Conservation (phyloP, 192 early-diverging fungal species). For the Glomus cerebriforme region DNA sequence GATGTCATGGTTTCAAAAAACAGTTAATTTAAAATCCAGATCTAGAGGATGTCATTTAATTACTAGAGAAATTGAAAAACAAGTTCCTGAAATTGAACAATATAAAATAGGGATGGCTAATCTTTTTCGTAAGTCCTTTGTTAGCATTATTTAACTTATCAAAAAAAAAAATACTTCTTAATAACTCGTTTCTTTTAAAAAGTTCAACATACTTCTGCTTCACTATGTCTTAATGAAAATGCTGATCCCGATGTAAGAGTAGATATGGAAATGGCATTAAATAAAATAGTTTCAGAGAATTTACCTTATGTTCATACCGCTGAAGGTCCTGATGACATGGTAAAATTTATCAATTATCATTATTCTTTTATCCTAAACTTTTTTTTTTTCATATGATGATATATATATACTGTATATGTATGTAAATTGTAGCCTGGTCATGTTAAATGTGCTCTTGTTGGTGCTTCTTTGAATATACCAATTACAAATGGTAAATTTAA, state of each 20-base stretch:
- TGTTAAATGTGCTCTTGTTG: slow-evolving; percentile 81
- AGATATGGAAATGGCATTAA: slow-evolving; percentile 87
- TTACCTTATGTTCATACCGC: slow-evolving; percentile 78
- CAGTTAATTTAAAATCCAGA: slow-evolving; percentile 59
- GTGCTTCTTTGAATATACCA: slow-evolving; percentile 84
- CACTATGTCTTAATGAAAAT: slow-evolving; percentile 88
- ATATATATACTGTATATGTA: too few species aligned
- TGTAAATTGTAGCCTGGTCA: slow-evolving; percentile 67
- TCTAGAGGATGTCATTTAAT: slow-evolving; percentile 78
- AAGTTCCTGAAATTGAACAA: slow-evolving; percentile 64
- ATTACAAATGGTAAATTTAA: slow-evolving; percentile 77
- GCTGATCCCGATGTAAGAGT: slow-evolving; percentile 72
- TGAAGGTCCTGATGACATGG: slow-evolving; percentile 90
- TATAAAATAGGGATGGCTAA: slow-evolving; percentile 82
- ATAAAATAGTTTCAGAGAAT: slow-evolving; percentile 80
- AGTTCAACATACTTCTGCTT: slow-evolving; percentile 91
- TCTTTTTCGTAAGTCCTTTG: slow-evolving; percentile 64
- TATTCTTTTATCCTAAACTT: not conserved
- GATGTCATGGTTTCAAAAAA: slow-evolving; percentile 71
- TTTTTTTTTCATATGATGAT: not conserved
- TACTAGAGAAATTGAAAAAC: slow-evolving; percentile 63
- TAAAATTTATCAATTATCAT: slow-evolving; percentile 23
- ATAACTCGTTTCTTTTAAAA: slow-evolving; percentile 24
- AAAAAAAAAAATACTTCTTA: not conserved
- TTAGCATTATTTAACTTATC: not conserved